Conservation (phyloP, 2,329 filamentous ascomycete species). For the Colletotrichum musicola region DNA sequence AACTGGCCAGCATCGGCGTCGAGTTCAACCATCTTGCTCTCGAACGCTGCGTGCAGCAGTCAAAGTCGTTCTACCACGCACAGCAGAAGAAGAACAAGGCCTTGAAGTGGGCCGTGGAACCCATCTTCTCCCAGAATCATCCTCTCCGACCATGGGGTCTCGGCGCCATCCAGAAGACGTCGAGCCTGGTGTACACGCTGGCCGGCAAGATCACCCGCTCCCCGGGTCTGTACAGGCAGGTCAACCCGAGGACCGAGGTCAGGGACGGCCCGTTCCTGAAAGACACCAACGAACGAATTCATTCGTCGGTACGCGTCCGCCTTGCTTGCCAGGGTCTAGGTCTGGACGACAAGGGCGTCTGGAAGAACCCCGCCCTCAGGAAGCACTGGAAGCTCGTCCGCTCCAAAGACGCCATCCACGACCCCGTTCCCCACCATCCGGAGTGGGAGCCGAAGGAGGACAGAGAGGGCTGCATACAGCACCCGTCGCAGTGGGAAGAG, state of each 20-base stretch:
- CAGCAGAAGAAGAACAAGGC: constrained; percentile 38
- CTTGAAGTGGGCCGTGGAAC: constrained; percentile 59
- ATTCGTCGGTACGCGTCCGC: constrained; percentile 66
- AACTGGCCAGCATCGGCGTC: constrained; percentile 63
- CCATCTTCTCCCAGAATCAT: constrained; percentile 60
- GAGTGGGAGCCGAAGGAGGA: constrained; percentile 47
- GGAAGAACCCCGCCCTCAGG: constrained; percentile 59
- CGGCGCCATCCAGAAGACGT: constrained; percentile 56
- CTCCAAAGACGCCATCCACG: constrained; percentile 46
- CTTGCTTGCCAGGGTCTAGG: constrained; percentile 64
- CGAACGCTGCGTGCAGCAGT: constrained; percentile 53
- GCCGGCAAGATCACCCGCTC: constrained; percentile 57
- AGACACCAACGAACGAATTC: constrained; percentile 68
- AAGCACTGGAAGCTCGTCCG: constrained; percentile 58
- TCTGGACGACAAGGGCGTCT: constrained; percentile 61
- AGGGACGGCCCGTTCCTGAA: constrained; percentile 55
- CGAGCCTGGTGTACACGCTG: constrained; percentile 58
- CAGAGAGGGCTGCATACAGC: constrained; percentile 39
- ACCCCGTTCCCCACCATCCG: constrained; percentile 51
- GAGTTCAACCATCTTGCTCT: constrained; percentile 61
- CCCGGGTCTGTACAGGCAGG: constrained; percentile 62
- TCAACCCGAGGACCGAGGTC: constrained; percentile 55
- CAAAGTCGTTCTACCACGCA: constrained; percentile 44
- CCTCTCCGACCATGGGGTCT: constrained; percentile 64
- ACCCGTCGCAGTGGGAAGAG: constrained; percentile 43